Percentiles rank a stretch among this genome's conserved stretches.
These are phyloP conservation scores for Bipolaris gigantea DNA, from an alignment of 2,329 filamentous ascomycete species.

Conservation along the genomic window DNA sequence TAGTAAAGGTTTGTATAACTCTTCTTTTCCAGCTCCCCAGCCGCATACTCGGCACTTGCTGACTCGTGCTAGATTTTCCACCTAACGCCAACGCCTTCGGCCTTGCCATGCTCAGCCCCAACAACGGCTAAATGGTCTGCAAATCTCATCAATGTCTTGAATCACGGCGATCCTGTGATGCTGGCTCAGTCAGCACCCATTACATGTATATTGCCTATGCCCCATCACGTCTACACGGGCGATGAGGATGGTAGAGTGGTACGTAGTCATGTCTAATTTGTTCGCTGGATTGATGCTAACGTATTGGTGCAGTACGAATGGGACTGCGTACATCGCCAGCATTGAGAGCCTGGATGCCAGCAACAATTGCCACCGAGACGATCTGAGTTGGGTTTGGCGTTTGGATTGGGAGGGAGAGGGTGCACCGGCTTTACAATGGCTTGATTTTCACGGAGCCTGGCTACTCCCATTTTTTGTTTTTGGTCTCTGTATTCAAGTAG, in stretches of 20 bases:
- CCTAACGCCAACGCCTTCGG: constrained; percentile 55
- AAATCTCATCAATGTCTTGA: constrained; percentile 76
- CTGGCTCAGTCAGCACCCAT: constrained; percentile 63
- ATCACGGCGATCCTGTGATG: constrained; percentile 70
- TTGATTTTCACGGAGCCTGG: no score
- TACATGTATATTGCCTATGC: constrained; percentile 82
- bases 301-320: constrained; percentile 55
- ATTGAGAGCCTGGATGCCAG: constrained; percentile 6
- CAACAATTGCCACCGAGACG: background rate
- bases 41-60: background rate
- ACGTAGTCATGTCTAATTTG: constrained; percentile 17
- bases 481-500: no score
- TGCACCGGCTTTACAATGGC: no score
- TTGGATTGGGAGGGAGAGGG: background rate
- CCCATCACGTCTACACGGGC: constrained; percentile 84
- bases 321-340: constrained; percentile 57
- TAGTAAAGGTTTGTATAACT: constrained; percentile 65
- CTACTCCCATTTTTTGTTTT: no score
- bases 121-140: constrained; percentile 63
- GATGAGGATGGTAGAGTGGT: constrained; percentile 86
- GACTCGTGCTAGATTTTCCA: constrained; percentile 56
- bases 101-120: constrained; percentile 45
- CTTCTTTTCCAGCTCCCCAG: background rate
- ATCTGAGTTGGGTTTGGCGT: background rate
- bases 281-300: constrained; percentile 4